Conservation (phyloP, 2,329 filamentous ascomycete species). For the Pseudocercospora vitis region DNA sequence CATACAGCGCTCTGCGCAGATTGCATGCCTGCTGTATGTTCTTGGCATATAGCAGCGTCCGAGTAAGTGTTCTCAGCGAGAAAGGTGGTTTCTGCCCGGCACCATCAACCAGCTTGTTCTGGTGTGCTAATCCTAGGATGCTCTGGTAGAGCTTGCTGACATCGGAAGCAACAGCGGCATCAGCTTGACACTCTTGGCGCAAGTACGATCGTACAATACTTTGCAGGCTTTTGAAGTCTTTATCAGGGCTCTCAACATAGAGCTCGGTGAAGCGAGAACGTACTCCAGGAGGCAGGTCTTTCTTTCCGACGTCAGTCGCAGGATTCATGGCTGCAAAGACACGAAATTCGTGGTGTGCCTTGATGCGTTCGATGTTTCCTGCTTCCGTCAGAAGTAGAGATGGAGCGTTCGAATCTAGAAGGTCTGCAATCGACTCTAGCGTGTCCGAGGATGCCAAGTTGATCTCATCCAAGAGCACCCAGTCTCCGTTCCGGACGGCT, state of each 20-base stretch:
- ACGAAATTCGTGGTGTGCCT: slow-evolving; percentile 87
- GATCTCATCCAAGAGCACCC: slow-evolving; percentile 95
- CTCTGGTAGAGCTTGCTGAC: slow-evolving; percentile 85
- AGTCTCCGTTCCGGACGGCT: slow-evolving; percentile 92
- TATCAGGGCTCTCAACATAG: slow-evolving; percentile 88
- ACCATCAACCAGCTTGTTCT: slow-evolving; percentile 87
- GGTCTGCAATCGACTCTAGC: slow-evolving; percentile 85
- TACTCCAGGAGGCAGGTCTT: slow-evolving; percentile 84
- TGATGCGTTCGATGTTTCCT: slow-evolving; percentile 85
- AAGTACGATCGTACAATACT: slow-evolving; percentile 88
- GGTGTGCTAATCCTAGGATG: slow-evolving; percentile 76
- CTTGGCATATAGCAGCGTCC: slow-evolving; percentile 83
- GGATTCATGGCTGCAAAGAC: slow-evolving; percentile 99
- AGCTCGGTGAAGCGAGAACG: slow-evolving; percentile 93
- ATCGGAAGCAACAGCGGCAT: slow-evolving; percentile 73
- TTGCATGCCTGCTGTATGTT: slow-evolving; percentile 83
- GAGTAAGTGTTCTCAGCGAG: slow-evolving; percentile 88
- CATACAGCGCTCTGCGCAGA: slow-evolving; percentile 79
- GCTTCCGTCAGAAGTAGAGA: slow-evolving; percentile 90
- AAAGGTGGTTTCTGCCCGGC: slow-evolving; percentile 96
- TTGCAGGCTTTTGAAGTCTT: slow-evolving; percentile 79
- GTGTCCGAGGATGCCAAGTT: slow-evolving; percentile 95
- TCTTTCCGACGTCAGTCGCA: slow-evolving; percentile 94
- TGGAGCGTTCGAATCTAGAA: slow-evolving; percentile 72
- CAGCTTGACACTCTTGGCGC: slow-evolving; percentile 64